Evolutionary conservation across 1,284 basidiomycete genomes (phyloP), one percentile per base, ranked within the genome.

Genomic region (Malassezia arunalokei): DNA sequence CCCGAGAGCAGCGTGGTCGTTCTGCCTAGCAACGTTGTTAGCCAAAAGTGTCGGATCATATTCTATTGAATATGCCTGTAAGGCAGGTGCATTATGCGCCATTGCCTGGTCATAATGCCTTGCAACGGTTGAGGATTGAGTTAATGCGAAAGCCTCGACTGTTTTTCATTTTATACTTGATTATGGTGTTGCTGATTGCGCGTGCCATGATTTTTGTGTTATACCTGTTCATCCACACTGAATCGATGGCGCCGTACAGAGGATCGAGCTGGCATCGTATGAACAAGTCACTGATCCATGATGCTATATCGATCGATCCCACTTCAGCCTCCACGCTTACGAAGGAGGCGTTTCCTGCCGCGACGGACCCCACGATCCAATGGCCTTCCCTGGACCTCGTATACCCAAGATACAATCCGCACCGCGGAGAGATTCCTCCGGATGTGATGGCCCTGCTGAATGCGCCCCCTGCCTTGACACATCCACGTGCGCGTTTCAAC

Each of bases 381-480:
- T n/a, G 39, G 20, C n/a, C 39, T 15, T 40, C 39, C 3, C 20
- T n/a, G 9, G 12, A 40, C 20, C 14, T 40, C 2, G 20, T 40
- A 17, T 64, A 64, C 55, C 47, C 49, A n/a, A 44, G 60, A 12
- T 33, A 46, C 47, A 11, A 68, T 27, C 65, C 65, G 3, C 65
- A 68, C 46, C 57, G 57, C 5, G 65, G 65, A 35, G 59, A 63
- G 43, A 40, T 65, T 8, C 58, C 62, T 1, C 49, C 51, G 0
- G 48, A 51, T 17, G 49, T 63, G 24, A 51, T 60, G 20, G 14
- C 20, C 9, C 8, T 64, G 8, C 51, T 68, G 14, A 50, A 55
- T 8, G 35, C 48, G 8, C 56, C 59, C 4, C 65, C 65, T 6
- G 27, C 49, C n/a, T 56, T 60, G 8, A 49, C 49, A 1, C 56